Percentiles rank a stretch among this genome's conserved stretches.
Conservation (phyloP, 371 early-diverging fungal genomes). For the Mortierella sp. region DNA sequence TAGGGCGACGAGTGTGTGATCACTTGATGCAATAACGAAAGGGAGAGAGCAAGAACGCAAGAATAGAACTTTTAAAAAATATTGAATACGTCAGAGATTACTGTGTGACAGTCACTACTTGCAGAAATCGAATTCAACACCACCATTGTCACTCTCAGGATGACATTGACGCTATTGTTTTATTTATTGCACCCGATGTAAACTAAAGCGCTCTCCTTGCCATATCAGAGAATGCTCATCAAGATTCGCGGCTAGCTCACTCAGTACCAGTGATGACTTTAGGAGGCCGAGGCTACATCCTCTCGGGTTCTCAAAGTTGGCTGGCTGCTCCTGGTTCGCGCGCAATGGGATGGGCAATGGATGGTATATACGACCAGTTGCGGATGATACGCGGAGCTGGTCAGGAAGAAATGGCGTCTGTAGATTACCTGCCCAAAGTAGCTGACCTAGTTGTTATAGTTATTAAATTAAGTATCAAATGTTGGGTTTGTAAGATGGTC, state of each 20-base stretch:
- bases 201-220: constrained; percentile 27
- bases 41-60: too few relatives aligned
- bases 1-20: too few relatives aligned
- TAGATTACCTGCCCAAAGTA: constrained; percentile 49
- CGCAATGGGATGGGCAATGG: constrained; percentile 21
- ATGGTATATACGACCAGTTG: constrained; percentile 52
- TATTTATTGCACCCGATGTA: neutral
- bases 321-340: neutral
- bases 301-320: neutral
- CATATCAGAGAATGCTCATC: constrained; percentile 29
- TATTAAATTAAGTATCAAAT: neutral
- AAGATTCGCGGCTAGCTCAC: constrained; percentile 32
- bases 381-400: constrained; percentile 26
- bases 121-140: too few relatives aligned
- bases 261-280: constrained; percentile 47
- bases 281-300: constrained; percentile 27
- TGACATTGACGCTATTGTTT: too few relatives aligned
- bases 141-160: too few relatives aligned
- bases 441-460: constrained; percentile 13
- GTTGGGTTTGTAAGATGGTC: neutral
- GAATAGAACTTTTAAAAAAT: too few relatives aligned
- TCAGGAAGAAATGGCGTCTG: constrained; percentile 42
- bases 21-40: too few relatives aligned
- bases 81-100: too few relatives aligned
- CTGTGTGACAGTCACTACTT: too few relatives aligned